Evolutionary conservation across 2,329 filamentous ascomycete species (phyloP).

Genomic region (Fusarium sp.): DNA sequence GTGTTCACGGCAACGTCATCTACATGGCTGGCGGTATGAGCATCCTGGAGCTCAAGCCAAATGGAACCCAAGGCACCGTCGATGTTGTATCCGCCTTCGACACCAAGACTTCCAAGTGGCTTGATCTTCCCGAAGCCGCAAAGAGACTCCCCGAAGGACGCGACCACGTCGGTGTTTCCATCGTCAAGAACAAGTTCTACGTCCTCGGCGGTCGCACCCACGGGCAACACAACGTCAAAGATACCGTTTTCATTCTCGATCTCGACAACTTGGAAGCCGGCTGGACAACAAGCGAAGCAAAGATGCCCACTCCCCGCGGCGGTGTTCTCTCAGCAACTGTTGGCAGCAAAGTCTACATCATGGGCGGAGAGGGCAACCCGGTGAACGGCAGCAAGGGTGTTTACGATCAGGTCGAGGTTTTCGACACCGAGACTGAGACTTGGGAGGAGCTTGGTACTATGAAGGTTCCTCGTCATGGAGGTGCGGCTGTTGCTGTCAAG

Average conservation of each 20-base stretch:
- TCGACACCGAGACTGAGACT: slow-evolving; percentile 45
- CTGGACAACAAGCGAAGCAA: slow-evolving; percentile 46
- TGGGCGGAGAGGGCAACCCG: slow-evolving; percentile 56
- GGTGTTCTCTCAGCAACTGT: slow-evolving; percentile 50
- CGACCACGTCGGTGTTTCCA: slow-evolving; percentile 51
- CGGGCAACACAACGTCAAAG: slow-evolving; percentile 49
- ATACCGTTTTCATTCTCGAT: slow-evolving; percentile 54
- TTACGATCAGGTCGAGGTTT: slow-evolving; percentile 50
- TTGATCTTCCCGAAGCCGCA: slow-evolving; percentile 43
- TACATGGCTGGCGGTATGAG: slow-evolving; percentile 56
- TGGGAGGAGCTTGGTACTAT: slow-evolving; percentile 49
- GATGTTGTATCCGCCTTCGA: slow-evolving; percentile 51
- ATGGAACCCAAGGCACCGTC: slow-evolving; percentile 46
- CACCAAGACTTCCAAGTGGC: slow-evolving; percentile 46
- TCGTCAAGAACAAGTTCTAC: slow-evolving; percentile 53
- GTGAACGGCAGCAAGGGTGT: slow-evolving; percentile 34
- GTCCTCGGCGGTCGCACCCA: slow-evolving; percentile 53
- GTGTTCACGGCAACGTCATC: slow-evolving; percentile 49
- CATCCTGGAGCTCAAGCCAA: slow-evolving; percentile 28
- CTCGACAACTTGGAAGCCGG: slow-evolving; percentile 43
- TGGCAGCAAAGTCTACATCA: slow-evolving; percentile 49
- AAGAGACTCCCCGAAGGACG: slow-evolving; percentile 50
- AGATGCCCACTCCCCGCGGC: slow-evolving; percentile 56
- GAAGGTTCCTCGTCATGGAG: slow-evolving; percentile 53
- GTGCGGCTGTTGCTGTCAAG: slow-evolving; percentile 47